Evolutionary conservation across 352 stramenopile species (phyloP).

Genomic region (Elongisporangium undulatum): DNA sequence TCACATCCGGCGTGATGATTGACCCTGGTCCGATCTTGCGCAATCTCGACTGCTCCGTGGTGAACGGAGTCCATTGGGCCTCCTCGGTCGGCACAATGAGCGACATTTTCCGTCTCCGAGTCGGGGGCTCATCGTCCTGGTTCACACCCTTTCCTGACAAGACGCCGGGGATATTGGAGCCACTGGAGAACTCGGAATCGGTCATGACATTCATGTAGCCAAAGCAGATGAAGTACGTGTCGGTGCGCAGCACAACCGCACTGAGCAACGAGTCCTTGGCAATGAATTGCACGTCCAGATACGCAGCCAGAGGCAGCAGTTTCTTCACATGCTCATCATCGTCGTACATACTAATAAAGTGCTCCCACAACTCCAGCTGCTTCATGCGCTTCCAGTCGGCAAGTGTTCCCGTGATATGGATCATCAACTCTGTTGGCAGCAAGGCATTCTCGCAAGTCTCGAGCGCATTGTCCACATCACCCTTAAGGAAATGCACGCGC

Average conservation of each 20-base stretch:
- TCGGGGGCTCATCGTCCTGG: slow-evolving; percentile 1
- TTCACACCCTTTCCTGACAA: neutral
- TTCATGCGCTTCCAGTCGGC: slow-evolving; percentile 61
- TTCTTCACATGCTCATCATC: slow-evolving; percentile 25
- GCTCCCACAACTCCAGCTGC: slow-evolving; percentile 62
- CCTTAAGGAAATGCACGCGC: slow-evolving; percentile 43
- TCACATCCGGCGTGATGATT: slow-evolving; percentile 58
- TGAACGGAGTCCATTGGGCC: slow-evolving; percentile 61
- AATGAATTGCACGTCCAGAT: slow-evolving; percentile 56
- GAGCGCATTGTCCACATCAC: slow-evolving; percentile 49
- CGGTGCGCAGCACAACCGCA: slow-evolving; percentile 26
- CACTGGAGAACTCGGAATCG: slow-evolving; percentile 59
- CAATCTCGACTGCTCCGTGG: slow-evolving; percentile 48
- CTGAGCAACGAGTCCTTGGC: slow-evolving; percentile 32
- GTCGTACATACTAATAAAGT: slow-evolving; percentile 46
- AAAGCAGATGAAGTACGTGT: slow-evolving; percentile 79
- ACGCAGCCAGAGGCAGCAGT: slow-evolving; percentile 48
- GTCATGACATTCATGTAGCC: slow-evolving; percentile 70
- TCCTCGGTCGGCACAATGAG: slow-evolving; percentile 33
- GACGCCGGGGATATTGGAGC: slow-evolving; percentile 54
- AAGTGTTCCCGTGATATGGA: slow-evolving; percentile 22
- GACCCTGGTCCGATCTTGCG: slow-evolving; percentile 75
- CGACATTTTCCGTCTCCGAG: slow-evolving; percentile 25
- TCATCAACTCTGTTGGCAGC: slow-evolving; percentile 36
- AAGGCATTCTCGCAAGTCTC: slow-evolving; percentile 66